These are phyloP conservation scores for Apiospora saccharicola DNA, from an alignment of 2,329 filamentous ascomycete genomes.

Conservation along the genomic window DNA sequence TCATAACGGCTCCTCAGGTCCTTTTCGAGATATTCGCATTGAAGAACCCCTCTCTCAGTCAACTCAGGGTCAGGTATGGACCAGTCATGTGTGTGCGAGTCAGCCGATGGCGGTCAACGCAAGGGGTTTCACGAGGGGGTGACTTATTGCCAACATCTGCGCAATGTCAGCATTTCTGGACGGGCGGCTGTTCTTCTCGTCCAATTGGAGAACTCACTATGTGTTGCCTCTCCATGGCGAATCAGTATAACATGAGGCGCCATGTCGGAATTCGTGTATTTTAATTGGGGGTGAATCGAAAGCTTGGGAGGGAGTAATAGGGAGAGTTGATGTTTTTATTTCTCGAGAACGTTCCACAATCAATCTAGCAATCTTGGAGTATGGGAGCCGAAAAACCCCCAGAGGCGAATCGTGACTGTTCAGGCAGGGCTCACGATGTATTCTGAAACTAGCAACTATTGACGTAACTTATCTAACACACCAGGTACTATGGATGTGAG, in stretches of 20 bases:
- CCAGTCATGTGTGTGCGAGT: slow-evolving; percentile 41
- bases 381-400: not conserved
- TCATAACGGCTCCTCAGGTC: slow-evolving; percentile 36
- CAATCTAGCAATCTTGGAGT: not conserved
- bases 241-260: slow-evolving; percentile 50
- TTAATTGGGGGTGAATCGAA: not conserved
- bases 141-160: slow-evolving; percentile 42
- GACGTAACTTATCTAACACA: not conserved
- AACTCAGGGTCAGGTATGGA: slow-evolving; percentile 39
- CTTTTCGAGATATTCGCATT: slow-evolving; percentile 37
- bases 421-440: not conserved
- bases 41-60: slow-evolving; percentile 39
- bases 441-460: not conserved
- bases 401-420: not conserved
- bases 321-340: not conserved
- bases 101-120: slow-evolving; percentile 31
- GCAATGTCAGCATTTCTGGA: slow-evolving; percentile 26
- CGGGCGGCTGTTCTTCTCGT: slow-evolving; percentile 12
- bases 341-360: slow-evolving; percentile 7
- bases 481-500: slow-evolving; percentile 5
- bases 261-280: slow-evolving; percentile 38
- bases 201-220: slow-evolving; percentile 43
- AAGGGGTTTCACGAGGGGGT: not conserved
- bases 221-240: slow-evolving; percentile 49
- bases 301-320: not conserved